Conservation (phyloP, 192 early-diverging fungal species). For the Paraglomus brasilianum region DNA sequence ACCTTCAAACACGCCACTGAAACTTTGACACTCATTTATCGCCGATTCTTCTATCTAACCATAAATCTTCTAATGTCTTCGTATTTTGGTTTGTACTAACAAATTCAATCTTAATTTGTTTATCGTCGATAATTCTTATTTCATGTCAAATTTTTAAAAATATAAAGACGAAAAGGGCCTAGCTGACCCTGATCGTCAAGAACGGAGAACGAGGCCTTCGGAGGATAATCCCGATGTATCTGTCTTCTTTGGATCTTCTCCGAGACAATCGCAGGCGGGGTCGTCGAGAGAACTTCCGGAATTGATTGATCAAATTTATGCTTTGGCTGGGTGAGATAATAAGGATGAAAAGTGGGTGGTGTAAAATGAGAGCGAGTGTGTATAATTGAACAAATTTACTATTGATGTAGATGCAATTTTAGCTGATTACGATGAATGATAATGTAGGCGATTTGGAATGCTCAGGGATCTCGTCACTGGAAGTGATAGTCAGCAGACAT, state of each 20-base stretch:
- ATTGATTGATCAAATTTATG: slow-evolving; percentile 9
- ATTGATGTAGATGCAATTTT: background rate
- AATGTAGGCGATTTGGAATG: slow-evolving; percentile 42
- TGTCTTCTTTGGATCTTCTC: slow-evolving; percentile 14
- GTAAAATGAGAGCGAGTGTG: too few relatives aligned
- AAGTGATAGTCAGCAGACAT: slow-evolving; percentile 42
- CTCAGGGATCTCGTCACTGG: slow-evolving; percentile 42
- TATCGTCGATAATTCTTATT: too few relatives aligned
- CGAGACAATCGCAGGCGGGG: background rate
- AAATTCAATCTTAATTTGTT: too few relatives aligned
- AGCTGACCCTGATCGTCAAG: background rate
- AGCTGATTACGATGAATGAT: background rate
- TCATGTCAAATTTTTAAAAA: too few relatives aligned
- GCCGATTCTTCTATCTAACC: too few relatives aligned
- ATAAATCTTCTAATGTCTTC: too few relatives aligned
- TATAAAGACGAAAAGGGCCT: slow-evolving; percentile 20
- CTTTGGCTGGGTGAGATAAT: too few relatives aligned
- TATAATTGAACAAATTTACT: background rate
- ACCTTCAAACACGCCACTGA: too few relatives aligned
- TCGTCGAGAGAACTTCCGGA: background rate
- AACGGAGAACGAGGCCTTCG: background rate
- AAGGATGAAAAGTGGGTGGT: too few relatives aligned
- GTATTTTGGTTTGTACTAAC: too few relatives aligned
- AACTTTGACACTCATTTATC: too few relatives aligned
- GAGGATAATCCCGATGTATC: slow-evolving; percentile 12